Evolutionary conservation across 202 grass and related monocot genomes (phyloP).

Genomic region (Hordeum pubiflorum): DNA sequence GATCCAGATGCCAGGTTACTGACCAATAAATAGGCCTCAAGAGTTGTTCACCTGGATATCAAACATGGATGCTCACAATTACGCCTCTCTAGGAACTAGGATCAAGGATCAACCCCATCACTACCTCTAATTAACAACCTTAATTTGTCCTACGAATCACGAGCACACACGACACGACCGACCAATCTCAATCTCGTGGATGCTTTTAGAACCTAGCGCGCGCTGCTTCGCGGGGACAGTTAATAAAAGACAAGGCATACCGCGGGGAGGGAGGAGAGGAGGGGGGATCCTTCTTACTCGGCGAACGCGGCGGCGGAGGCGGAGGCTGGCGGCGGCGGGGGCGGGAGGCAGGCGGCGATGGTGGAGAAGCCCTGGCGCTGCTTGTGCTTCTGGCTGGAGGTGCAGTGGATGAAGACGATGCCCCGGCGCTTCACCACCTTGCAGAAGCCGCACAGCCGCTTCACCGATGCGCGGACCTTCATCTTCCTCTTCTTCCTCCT

Average conservation of each 20-base stretch:
- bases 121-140: background rate
- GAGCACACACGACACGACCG: background rate
- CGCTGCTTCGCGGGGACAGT: background rate
- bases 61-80: background rate
- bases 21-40: background rate
- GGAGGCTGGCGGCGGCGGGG: conserved; percentile 5
- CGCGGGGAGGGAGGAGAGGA: background rate
- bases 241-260: background rate
- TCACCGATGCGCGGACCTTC: conserved; percentile 96
- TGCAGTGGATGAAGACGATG: conserved; percentile 82
- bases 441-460: conserved; percentile 82
- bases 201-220: background rate
- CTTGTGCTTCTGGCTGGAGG: conserved; percentile 84
- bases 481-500: conserved; percentile 21
- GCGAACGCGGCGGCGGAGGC: conserved; percentile 19
- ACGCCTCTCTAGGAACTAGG: background rate
- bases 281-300: conserved; percentile 18
- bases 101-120: background rate
- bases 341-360: conserved; percentile 47
- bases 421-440: conserved; percentile 84
- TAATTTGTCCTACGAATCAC: background rate
- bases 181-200: background rate
- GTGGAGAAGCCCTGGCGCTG: conserved; percentile 91
- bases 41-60: background rate
- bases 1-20: no score